phyloP scores from a whole-genome alignment of 2,329 filamentous ascomycete genomes.

The Pseudogymnoascus pannorum region DNA sequence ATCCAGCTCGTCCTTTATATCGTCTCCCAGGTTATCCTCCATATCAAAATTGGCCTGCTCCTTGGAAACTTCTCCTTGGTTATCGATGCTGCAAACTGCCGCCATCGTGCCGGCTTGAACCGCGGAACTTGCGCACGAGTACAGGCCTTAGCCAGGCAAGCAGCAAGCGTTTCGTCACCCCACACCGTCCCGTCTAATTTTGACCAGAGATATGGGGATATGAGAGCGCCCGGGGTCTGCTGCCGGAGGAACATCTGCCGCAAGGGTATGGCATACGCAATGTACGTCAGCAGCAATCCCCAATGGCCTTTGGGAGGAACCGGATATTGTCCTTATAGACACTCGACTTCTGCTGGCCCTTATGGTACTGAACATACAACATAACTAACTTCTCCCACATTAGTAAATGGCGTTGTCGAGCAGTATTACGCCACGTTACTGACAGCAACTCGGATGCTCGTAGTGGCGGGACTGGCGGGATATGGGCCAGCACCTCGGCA shows the following conservation, averaged over 20 bases:
- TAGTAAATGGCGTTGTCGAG: neutral
- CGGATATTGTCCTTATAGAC: slow-evolving; percentile 16
- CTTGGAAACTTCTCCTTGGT: slow-evolving; percentile 16
- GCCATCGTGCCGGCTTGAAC: slow-evolving; percentile 11
- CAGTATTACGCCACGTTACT: slow-evolving; percentile 13
- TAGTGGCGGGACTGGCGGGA: slow-evolving; percentile 7
- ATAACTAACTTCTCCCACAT: slow-evolving; percentile 17
- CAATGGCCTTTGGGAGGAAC: slow-evolving; percentile 14
- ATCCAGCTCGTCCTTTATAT: slow-evolving; percentile 12
- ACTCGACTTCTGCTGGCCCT: slow-evolving; percentile 14
- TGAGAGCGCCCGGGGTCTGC: slow-evolving; percentile 1
- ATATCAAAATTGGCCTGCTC: slow-evolving; percentile 14
- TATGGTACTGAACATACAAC: slow-evolving; percentile 15
- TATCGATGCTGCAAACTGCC: slow-evolving; percentile 10
- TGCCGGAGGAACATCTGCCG: slow-evolving; percentile 13
- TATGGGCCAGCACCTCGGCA: slow-evolving; percentile 8
- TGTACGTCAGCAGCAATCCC: slow-evolving; percentile 15
- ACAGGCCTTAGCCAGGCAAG: slow-evolving; percentile 11
- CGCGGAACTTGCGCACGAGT: slow-evolving; percentile 9
- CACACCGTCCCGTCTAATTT: slow-evolving; percentile 9
- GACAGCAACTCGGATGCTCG: slow-evolving; percentile 12
- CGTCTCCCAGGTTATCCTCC: neutral
- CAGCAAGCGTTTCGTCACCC: slow-evolving; percentile 11
- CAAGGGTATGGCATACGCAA: slow-evolving; percentile 11
- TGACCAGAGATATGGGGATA: slow-evolving; percentile 14